phyloP scores from a whole-genome alignment of 176 grass and related monocot species.

The Zizania latifolia region DNA sequence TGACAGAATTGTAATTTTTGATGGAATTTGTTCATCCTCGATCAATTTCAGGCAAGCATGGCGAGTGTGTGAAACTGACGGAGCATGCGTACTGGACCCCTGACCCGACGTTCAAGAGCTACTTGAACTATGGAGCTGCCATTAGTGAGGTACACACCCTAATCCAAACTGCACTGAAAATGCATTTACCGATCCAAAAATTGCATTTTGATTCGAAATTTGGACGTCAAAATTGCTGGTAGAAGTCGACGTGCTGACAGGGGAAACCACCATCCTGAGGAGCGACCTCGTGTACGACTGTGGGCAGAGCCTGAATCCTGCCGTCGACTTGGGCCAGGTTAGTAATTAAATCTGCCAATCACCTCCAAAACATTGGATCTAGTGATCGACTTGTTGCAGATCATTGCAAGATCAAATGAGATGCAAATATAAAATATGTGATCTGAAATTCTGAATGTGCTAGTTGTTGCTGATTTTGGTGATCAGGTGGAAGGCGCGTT shows the following conservation, averaged over 20 bases:
- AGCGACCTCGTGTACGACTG: slow-evolving; percentile 73
- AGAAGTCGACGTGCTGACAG: slow-evolving; percentile 67
- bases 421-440: not conserved
- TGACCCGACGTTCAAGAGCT: slow-evolving; percentile 31
- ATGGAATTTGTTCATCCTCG: not conserved
- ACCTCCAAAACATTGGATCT: not conserved
- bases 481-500: slow-evolving; percentile 62
- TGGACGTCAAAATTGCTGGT: slow-evolving; percentile 36
- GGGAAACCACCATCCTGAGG: slow-evolving; percentile 66
- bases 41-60: slow-evolving; percentile 43
- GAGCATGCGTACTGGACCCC: slow-evolving; percentile 55
- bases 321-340: slow-evolving; percentile 83
- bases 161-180: not conserved
- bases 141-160: slow-evolving; percentile 50
- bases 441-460: too few species aligned
- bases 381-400: not conserved
- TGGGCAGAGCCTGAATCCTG: slow-evolving; percentile 79
- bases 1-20: not conserved
- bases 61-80: slow-evolving; percentile 53
- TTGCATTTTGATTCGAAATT: not conserved
- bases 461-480: not conserved
- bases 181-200: not conserved
- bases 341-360: not conserved
- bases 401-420: too few species aligned
- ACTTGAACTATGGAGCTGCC: slow-evolving; percentile 81